Percentiles rank a stretch among this genome's conserved stretches.
phyloP scores from a whole-genome alignment of 495 filamentous ascomycete genomes.

The Hyaloscypha finlandica region DNA sequence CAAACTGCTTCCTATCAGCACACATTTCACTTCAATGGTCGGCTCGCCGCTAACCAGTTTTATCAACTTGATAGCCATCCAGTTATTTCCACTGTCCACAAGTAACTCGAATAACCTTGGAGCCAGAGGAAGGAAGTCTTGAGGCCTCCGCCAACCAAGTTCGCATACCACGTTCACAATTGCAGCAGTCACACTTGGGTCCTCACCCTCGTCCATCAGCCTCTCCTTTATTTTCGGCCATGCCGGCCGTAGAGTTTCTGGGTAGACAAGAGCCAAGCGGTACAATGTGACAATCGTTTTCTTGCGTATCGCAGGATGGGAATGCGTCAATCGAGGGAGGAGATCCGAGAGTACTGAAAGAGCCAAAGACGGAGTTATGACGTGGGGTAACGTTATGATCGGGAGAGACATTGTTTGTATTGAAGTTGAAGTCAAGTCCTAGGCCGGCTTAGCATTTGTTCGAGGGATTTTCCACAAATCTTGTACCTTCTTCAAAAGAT shows the following conservation, averaged over 20 bases:
- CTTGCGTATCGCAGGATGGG: slow-evolving; percentile 79
- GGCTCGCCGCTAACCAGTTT: slow-evolving; percentile 73
- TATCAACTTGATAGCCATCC: slow-evolving; percentile 99
- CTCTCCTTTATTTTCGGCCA: slow-evolving; percentile 98
- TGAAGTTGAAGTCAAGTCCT: slow-evolving; percentile 80
- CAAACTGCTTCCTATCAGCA: slow-evolving; percentile 65
- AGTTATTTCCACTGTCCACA: slow-evolving; percentile 94
- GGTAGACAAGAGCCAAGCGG: slow-evolving; percentile 87
- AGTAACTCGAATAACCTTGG: slow-evolving; percentile 89
- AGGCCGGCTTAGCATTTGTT: slow-evolving; percentile 22
- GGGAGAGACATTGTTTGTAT: slow-evolving; percentile 80
- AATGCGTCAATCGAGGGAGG: slow-evolving; percentile 82
- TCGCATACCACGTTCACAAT: slow-evolving; percentile 97
- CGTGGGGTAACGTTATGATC: slow-evolving; percentile 82
- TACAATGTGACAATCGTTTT: slow-evolving; percentile 95
- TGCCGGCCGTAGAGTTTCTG: slow-evolving; percentile 84
- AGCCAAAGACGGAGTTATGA: slow-evolving; percentile 87
- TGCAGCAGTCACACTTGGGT: slow-evolving; percentile 90
- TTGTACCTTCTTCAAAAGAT: slow-evolving; percentile 88
- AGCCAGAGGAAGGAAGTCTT: slow-evolving; percentile 90
- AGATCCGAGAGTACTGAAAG: slow-evolving; percentile 85
- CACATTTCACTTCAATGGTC: slow-evolving; percentile 19
- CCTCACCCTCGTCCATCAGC: slow-evolving; percentile 85
- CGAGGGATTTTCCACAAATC: neutral
- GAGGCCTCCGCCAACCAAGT: slow-evolving; percentile 87